Evolutionary conservation across 306 rosid genomes (phyloP).

Genomic region (Fagus sylvatica): DNA sequence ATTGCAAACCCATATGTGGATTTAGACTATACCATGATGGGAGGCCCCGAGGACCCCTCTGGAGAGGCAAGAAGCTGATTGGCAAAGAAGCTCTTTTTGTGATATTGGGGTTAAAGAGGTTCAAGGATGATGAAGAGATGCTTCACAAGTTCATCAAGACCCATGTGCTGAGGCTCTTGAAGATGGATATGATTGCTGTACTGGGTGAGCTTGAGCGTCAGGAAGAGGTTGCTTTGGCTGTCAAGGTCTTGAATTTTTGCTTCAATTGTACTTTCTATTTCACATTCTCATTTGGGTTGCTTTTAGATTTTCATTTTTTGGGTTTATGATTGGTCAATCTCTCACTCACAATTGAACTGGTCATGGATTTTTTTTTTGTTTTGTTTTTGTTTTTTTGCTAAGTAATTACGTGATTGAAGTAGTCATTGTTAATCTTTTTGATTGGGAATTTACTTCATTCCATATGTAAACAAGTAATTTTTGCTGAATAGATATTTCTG

Average conservation of each 20-base stretch:
- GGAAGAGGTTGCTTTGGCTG: conserved; percentile 78
- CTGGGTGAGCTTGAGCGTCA: conserved; percentile 94
- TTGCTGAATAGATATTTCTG: neutral
- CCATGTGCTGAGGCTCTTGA: conserved; percentile 74
- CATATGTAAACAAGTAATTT: neutral
- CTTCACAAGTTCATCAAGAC: conserved; percentile 64
- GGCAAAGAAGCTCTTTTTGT: conserved; percentile 90
- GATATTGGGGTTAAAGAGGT: conserved; percentile 71
- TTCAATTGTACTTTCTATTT: neutral
- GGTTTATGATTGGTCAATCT: conserved; percentile 1
- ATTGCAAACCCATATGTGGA: conserved; percentile 20
- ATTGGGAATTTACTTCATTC: neutral
- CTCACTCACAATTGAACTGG: neutral
- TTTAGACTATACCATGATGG: conserved; percentile 83
- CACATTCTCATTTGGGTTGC: conserved; percentile 1
- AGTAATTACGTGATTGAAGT: neutral
- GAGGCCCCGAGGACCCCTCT: conserved; percentile 95
- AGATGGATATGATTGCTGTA: conserved; percentile 79
- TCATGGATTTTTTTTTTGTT: neutral
- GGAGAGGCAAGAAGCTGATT: conserved; percentile 87
- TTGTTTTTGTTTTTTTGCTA: neutral
- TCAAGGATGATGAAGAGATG: conserved; percentile 70
- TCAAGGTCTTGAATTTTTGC: conserved; percentile 46
- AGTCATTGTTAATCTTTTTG: neutral
- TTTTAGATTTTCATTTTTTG: neutral